Base-by-base conservation (phyloP, 1,139 yeast species). In the Taphrina populina region DNA sequence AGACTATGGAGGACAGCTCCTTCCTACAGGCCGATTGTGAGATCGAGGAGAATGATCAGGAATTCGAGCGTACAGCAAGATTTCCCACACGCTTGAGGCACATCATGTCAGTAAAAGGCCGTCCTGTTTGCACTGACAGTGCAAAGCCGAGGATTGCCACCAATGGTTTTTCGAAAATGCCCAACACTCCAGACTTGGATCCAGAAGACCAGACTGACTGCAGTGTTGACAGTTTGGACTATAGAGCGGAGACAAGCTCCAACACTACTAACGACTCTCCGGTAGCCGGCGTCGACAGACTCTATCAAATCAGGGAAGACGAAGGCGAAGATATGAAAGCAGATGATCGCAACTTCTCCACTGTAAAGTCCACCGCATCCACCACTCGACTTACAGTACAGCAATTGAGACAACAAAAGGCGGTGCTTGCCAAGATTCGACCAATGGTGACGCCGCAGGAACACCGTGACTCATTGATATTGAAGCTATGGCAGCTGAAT, bases 401-500 rank as follows among this genome's bases (percentile, higher is more conserved):
- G 24, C 43, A 37, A 23, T 13, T 37, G 30, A 19, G 43, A 13
- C 43, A 37, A 13, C 43, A 37, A 19, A 37, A 13, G 17, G 43
- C 21, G 30, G 24, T 37, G 19, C 43, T 37, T 10, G 24, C 43
- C 13, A 37, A n/a, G 15, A 37, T 37, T 2, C 43, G 43, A 5
- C 43, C 43, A 23, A 19, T 37, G 4, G 11, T 27, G 15, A 37
- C 43, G 2, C 3, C 13, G 5, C 29, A 37, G 19, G 43, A 37
- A 13, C 27, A 21, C 13, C 43, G 43, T 8, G 19, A 40, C 34
- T 40, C 45, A 6, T 6, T 19, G 23, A 17, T 30, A 19, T 13
- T 43, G 29, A 30, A 19, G 17, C 47, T 43, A 5, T 43, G 47
- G 47, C 13, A 19, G 11, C 47, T 43, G 19, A 43, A 43, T 43